Evolutionary conservation across 805 yeast species (phyloP).

Genomic region (Candida hispaniensis): DNA sequence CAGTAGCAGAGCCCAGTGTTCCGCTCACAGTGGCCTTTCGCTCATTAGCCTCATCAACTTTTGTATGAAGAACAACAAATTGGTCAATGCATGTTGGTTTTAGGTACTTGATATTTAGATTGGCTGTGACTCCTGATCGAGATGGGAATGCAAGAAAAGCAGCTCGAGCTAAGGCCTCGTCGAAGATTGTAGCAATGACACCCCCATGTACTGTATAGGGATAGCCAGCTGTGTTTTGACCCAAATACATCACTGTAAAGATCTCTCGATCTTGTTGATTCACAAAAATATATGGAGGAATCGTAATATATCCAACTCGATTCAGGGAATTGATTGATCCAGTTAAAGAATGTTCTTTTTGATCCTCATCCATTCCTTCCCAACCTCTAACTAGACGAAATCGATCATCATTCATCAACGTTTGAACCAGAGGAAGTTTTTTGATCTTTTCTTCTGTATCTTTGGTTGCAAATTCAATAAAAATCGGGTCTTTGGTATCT

Average conservation of each 20-base stretch:
- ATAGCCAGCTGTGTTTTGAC: slow-evolving; percentile 70
- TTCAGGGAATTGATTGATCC: slow-evolving; percentile 40
- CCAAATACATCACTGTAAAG: slow-evolving; percentile 61
- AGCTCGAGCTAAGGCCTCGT: slow-evolving; percentile 75
- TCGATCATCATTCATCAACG: slow-evolving; percentile 8
- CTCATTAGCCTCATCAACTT: slow-evolving; percentile 56
- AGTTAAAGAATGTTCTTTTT: slow-evolving; percentile 25
- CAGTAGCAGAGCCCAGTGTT: slow-evolving; percentile 9
- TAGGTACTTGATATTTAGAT: slow-evolving; percentile 49
- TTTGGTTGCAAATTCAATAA: slow-evolving; percentile 1
- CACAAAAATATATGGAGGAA: slow-evolving; percentile 60
- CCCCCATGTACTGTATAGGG: slow-evolving; percentile 88
- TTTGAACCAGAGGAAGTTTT: slow-evolving; percentile 10
- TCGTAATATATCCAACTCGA: slow-evolving; percentile 69
- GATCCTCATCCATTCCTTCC: slow-evolving; percentile 12
- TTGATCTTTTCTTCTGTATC: slow-evolving; percentile 10
- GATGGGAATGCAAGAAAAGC: slow-evolving; percentile 78
- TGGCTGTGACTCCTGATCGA: slow-evolving; percentile 82
- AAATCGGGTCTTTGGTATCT: slow-evolving; percentile 6
- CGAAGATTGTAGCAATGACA: slow-evolving; percentile 67
- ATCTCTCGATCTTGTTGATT: slow-evolving; percentile 47
- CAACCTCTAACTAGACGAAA: slow-evolving; percentile 13
- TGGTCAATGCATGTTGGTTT: slow-evolving; percentile 50
- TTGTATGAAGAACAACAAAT: slow-evolving; percentile 56
- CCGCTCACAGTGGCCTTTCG: slow-evolving; percentile 61